Conservation (phyloP, 2,329 filamentous ascomycete genomes). For the Sporothrix sp. region DNA sequence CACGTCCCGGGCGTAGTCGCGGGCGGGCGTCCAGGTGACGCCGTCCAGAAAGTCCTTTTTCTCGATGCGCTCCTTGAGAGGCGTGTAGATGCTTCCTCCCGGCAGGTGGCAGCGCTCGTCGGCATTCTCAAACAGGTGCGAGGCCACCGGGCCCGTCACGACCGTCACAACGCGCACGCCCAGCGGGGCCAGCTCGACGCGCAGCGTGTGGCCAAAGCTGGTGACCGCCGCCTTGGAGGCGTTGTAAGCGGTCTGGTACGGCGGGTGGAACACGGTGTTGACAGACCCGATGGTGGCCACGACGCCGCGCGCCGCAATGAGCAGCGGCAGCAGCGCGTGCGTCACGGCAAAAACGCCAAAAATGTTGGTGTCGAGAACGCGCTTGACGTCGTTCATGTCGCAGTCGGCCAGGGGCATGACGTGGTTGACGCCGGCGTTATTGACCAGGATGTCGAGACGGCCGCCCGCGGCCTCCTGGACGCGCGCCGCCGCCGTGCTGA, state of each 20-base stretch:
- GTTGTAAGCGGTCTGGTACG: constrained; percentile 24
- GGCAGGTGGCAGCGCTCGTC: constrained; percentile 19
- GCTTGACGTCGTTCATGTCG: constrained; percentile 11
- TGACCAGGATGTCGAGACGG: constrained; percentile 18
- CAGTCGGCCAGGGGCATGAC: constrained; percentile 18
- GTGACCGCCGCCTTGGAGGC: constrained; percentile 25
- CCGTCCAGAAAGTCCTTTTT: constrained; percentile 20
- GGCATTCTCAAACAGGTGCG: constrained; percentile 22
- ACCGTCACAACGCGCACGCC: constrained; percentile 25
- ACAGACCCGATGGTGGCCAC: constrained; percentile 24
- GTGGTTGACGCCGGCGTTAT: constrained; percentile 18
- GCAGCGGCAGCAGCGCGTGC: constrained; percentile 25
- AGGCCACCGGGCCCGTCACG: constrained; percentile 24
- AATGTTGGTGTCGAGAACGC: constrained; percentile 22
- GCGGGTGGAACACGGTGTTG: constrained; percentile 24
- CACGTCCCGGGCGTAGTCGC: constrained; percentile 23
- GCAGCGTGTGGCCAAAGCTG: constrained; percentile 20
- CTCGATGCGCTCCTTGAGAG: constrained; percentile 21
- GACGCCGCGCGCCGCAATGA: constrained; percentile 20
- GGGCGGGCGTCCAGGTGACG: constrained; percentile 20
- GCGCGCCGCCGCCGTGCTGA: constrained; percentile 16
- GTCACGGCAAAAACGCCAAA: constrained; percentile 25
- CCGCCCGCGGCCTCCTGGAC: constrained; percentile 10
- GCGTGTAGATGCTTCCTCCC: constrained; percentile 22
- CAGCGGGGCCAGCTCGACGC: constrained; percentile 25